Base-by-base conservation (phyloP, 2,329 filamentous ascomycete genomes). In the Epichloe sylvatica region DNA sequence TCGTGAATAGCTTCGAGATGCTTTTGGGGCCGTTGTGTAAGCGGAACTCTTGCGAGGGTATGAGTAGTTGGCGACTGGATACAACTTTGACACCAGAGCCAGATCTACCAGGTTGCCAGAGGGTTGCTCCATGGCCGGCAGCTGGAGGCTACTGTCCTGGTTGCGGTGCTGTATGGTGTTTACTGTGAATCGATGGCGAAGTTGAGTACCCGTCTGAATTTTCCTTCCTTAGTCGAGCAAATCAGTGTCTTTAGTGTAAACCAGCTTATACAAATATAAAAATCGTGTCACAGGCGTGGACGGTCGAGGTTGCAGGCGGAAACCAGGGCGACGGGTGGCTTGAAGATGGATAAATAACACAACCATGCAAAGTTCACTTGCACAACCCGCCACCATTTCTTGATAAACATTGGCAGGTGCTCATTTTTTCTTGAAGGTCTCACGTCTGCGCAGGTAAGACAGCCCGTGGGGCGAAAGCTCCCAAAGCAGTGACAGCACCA, bases 31-130 rank as follows among this genome's bases (percentile, higher is more conserved):
- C 9, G 17, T 35, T 9, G 35, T 21, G 47, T 46, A 54, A 49
- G 45, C 57, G 49, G 49, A 54, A 43, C 59, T 60, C 33, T 57
- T 59, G 40, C 61, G 61, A 45, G 67, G 67, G 50, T 68, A 68
- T 7, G 67, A 69, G 53, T 67, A 69, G 58, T 69, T 70, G 53
- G 64, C 62, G 47, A 68, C 62, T 37, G 65, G 63, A 49, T 65
- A 64, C 48, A 67, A 66, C 52, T 68, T 69, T 17, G 66, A 63
- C 30, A 68, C 65, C 45, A 69, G 63, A 49, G 64, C 64, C 52
- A 68, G 60, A 55, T 67, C 62, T 33, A 63, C 64, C 47, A 67
- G 58, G 52, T 63, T 65, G 55, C 60, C 64, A 42, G 61, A 55
- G 49, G 45, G 40, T 23, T 56, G 59, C 54, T 70, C 65, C 66